These are phyloP conservation scores for Ammopiptanthus mongolicus DNA, from an alignment of 306 rosid genomes.

Conservation along the genomic window DNA sequence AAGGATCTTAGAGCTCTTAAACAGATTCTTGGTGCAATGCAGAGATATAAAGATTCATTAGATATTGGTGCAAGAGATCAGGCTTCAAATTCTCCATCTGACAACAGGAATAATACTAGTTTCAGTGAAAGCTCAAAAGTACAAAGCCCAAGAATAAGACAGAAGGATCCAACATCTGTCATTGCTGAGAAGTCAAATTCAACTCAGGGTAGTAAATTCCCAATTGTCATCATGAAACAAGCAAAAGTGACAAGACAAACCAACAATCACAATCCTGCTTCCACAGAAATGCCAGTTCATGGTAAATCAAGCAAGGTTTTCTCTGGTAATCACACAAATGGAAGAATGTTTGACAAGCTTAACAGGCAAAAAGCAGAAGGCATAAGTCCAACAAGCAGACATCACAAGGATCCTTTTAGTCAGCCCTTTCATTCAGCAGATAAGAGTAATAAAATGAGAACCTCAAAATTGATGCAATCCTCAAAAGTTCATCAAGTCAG, in stretches of 20 bases:
- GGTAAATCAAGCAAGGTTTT: slow-evolving; percentile 25
- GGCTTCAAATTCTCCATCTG: slow-evolving; percentile 42
- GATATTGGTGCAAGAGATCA: slow-evolving; percentile 52
- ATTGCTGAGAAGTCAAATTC: slow-evolving; percentile 30
- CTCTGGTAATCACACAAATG: slow-evolving; percentile 17
- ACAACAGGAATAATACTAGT: slow-evolving; percentile 26
- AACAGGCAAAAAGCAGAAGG: slow-evolving; percentile 35
- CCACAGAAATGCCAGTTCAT: slow-evolving; percentile 25
- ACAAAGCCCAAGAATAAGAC: slow-evolving; percentile 50
- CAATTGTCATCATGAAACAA: slow-evolving; percentile 60
- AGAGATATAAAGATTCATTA: slow-evolving; percentile 49
- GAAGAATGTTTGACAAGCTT: slow-evolving; percentile 38
- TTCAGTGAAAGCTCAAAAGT: slow-evolving; percentile 35
- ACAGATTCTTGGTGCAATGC: slow-evolving; percentile 90
- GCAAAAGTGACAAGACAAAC: slow-evolving; percentile 39
- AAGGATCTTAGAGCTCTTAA: slow-evolving; percentile 95
- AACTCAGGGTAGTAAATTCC: slow-evolving; percentile 37
- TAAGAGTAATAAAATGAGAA: slow-evolving; percentile 32
- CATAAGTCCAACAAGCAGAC: slow-evolving; percentile 30
- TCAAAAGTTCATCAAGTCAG: slow-evolving; percentile 34
- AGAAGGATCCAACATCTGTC: slow-evolving; percentile 24
- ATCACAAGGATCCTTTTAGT: slow-evolving; percentile 25
- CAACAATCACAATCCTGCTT: slow-evolving; percentile 16
- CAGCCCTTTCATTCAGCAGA: slow-evolving; percentile 30
- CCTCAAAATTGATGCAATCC: slow-evolving; percentile 39